A percentile compares a stretch with the other conserved stretches of the same genome.
Conservation (phyloP, 2,329 filamentous ascomycete genomes). For the Ophiostoma novo-ulmi region DNA sequence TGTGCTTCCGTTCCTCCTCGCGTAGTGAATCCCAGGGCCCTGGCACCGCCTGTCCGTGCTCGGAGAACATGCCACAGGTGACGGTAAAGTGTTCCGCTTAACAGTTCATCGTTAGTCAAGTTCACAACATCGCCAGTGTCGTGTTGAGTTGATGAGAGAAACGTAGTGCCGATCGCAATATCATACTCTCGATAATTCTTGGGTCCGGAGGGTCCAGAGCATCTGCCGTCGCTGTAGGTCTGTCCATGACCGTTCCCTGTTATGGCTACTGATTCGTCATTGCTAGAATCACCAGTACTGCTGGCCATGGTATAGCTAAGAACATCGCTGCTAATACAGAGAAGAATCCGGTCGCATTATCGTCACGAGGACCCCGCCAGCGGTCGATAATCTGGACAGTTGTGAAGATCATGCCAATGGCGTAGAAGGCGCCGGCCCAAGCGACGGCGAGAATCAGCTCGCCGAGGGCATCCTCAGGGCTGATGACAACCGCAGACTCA, state of each 20-base stretch:
- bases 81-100: background rate
- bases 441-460: conserved; percentile 28
- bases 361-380: conserved; percentile 30
- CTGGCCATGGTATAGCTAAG: conserved; percentile 29
- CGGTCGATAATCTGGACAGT: conserved; percentile 29
- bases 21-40: background rate
- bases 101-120: background rate
- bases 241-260: background rate
- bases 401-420: conserved; percentile 31
- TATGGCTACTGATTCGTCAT: conserved; percentile 11
- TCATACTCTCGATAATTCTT: background rate
- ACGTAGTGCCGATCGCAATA: background rate
- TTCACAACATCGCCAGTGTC: background rate
- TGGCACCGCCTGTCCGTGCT: background rate
- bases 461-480: conserved; percentile 23
- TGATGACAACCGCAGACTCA: conserved; percentile 27
- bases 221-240: background rate
- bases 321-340: conserved; percentile 27
- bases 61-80: background rate
- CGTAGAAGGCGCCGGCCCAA: conserved; percentile 28
- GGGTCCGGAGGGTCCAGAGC: background rate
- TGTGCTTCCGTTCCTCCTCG: background rate
- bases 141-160: background rate
- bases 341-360: conserved; percentile 26
- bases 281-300: conserved; percentile 27